Evolutionary conservation across 2,329 filamentous ascomycete species (phyloP).

Genomic region (Cercospora zeina): DNA sequence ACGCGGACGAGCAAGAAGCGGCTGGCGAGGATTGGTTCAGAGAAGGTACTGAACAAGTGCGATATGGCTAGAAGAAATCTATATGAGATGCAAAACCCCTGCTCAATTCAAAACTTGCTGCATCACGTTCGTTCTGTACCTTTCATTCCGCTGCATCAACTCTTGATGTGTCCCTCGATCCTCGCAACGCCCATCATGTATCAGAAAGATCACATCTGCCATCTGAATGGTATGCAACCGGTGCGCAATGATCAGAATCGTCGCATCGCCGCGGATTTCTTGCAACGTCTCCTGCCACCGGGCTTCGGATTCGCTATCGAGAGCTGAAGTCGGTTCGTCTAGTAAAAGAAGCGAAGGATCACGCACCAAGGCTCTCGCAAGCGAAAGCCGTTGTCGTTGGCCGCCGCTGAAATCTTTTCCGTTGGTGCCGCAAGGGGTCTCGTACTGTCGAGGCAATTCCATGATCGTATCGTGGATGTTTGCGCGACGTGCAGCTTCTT

Average conservation of each 20-base stretch:
- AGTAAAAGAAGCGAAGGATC: slow-evolving; percentile 45
- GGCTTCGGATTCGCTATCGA: slow-evolving; percentile 48
- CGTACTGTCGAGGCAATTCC: slow-evolving; percentile 64
- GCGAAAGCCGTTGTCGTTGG: slow-evolving; percentile 46
- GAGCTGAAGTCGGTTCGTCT: slow-evolving; percentile 47
- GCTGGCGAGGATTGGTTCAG: slow-evolving; percentile 67
- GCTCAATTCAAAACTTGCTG: slow-evolving; percentile 7
- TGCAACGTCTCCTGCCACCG: slow-evolving; percentile 44
- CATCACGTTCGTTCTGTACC: slow-evolving; percentile 35
- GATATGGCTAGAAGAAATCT: slow-evolving; percentile 58
- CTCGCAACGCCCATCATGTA: slow-evolving; percentile 42
- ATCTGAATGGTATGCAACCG: slow-evolving; percentile 44
- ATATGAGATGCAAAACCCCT: too few species aligned
- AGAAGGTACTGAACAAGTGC: slow-evolving; percentile 57
- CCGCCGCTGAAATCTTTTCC: slow-evolving; percentile 47
- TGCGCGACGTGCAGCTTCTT: slow-evolving; percentile 65
- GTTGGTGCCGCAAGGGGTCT: slow-evolving; percentile 53
- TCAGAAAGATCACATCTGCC: slow-evolving; percentile 44
- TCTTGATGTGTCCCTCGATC: slow-evolving; percentile 45
- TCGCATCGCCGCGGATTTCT: slow-evolving; percentile 36
- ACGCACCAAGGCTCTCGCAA: slow-evolving; percentile 46
- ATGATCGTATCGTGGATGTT: slow-evolving; percentile 70
- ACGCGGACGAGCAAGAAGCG: slow-evolving; percentile 57
- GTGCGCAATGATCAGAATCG: slow-evolving; percentile 50
- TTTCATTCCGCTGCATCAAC: slow-evolving; percentile 41